These are phyloP conservation scores for Vitis riparia DNA, from an alignment of 164 flowering plant genomes.

Conservation along the genomic window DNA sequence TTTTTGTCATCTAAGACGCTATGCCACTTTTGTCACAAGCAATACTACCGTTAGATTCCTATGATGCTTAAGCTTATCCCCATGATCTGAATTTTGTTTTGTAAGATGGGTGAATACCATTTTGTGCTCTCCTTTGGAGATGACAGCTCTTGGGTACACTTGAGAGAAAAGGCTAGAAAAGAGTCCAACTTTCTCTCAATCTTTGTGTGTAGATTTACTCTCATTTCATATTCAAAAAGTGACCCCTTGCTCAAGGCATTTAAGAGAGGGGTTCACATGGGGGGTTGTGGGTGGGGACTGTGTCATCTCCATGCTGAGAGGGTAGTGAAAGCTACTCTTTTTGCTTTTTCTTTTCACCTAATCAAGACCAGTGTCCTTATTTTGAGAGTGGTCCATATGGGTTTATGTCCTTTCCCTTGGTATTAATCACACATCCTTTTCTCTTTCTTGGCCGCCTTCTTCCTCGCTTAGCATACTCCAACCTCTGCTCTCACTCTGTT, in stretches of 20 bases:
- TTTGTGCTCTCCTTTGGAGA: neutral
- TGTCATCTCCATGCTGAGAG: slow-evolving; percentile 16
- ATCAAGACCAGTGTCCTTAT: slow-evolving; percentile 6
- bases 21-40: no score
- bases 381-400: slow-evolving; percentile 7
- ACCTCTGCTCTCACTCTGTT: neutral
- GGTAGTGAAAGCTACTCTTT: slow-evolving; percentile 20
- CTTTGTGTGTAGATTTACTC: slow-evolving; percentile 17
- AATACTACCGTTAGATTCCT: neutral
- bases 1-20: slow-evolving; percentile 9
- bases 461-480: no score
- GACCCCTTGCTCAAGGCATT: slow-evolving; percentile 38
- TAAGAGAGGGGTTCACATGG: slow-evolving; percentile 38
- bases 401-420: neutral
- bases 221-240: slow-evolving; percentile 23
- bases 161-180: slow-evolving; percentile 13
- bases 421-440: neutral
- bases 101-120: neutral
- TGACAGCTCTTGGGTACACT: slow-evolving; percentile 19
- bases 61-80: neutral
- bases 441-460: neutral
- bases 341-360: slow-evolving; percentile 18
- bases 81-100: neutral
- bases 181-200: slow-evolving; percentile 11
- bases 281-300: slow-evolving; percentile 18